These are phyloP conservation scores for Sarocladiaceae sp. DNA, from an alignment of 2,329 filamentous ascomycete genomes.

Conservation along the genomic window DNA sequence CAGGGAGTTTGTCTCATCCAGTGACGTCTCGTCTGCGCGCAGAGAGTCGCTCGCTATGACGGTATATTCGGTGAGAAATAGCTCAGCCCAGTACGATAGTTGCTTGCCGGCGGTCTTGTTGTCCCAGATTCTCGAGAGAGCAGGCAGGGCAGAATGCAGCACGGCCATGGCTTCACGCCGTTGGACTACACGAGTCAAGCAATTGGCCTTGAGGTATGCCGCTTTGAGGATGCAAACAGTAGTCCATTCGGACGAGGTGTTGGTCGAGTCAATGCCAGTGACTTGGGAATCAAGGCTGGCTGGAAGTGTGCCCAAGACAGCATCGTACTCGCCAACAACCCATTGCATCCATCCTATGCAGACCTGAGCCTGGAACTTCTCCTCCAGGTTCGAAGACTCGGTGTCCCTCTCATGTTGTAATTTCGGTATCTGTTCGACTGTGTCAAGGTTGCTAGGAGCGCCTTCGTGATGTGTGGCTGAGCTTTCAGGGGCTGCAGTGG, in stretches of 20 bases:
- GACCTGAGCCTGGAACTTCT: slow-evolving; percentile 71
- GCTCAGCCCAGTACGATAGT: slow-evolving; percentile 71
- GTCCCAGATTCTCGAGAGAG: slow-evolving; percentile 48
- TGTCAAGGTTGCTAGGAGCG: slow-evolving; percentile 31
- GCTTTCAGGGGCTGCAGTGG: slow-evolving; percentile 1
- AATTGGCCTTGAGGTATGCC: slow-evolving; percentile 68
- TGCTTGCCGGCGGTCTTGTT: slow-evolving; percentile 54
- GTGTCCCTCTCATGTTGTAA: slow-evolving; percentile 52
- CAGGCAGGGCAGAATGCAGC: slow-evolving; percentile 60
- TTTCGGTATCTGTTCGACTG: slow-evolving; percentile 39
- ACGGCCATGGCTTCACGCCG: slow-evolving; percentile 56
- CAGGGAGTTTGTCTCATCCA: slow-evolving; percentile 47
- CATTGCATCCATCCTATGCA: slow-evolving; percentile 84
- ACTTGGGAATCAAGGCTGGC: slow-evolving; percentile 52
- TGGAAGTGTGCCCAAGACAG: slow-evolving; percentile 57
- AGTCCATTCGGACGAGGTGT: slow-evolving; percentile 64
- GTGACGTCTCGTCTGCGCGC: slow-evolving; percentile 42
- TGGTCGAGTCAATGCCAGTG: slow-evolving; percentile 43
- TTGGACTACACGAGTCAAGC: slow-evolving; percentile 42
- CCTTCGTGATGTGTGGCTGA: slow-evolving; percentile 13
- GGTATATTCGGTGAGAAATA: slow-evolving; percentile 68
- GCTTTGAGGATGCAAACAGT: slow-evolving; percentile 75
- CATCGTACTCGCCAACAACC: slow-evolving; percentile 61
- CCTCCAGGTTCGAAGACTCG: slow-evolving; percentile 47
- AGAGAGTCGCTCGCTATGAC: slow-evolving; percentile 59